These are phyloP conservation scores for Colletotrichum sp. DNA, from an alignment of 2,329 filamentous ascomycete species.

Conservation along the genomic window DNA sequence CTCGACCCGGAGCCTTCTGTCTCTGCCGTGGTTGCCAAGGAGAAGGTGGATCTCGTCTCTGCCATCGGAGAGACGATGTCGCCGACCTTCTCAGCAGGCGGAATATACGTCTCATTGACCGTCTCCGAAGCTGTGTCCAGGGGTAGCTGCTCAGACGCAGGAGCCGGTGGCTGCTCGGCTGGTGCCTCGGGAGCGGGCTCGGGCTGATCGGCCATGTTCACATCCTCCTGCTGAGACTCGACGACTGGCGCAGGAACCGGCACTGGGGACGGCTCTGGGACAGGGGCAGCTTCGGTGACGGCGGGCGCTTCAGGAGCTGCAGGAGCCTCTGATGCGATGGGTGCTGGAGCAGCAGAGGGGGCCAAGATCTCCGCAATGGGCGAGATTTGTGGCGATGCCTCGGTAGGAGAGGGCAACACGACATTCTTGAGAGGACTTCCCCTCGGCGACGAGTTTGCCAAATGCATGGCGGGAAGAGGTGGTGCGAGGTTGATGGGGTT, in stretches of 20 bases:
- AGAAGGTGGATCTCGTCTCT: constrained; percentile 16
- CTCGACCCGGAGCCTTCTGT: constrained; percentile 12
- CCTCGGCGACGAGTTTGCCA: constrained; percentile 32
- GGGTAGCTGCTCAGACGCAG: not conserved
- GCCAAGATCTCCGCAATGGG: constrained; percentile 10
- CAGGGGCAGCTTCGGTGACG: not conserved
- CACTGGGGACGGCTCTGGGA: not conserved
- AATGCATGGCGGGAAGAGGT: constrained; percentile 29
- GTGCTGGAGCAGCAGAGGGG: not conserved
- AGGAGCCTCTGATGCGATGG: not conserved
- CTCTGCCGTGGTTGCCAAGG: constrained; percentile 14
- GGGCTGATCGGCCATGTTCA: not conserved
- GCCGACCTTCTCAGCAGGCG: constrained; percentile 15
- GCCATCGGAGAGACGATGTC: constrained; percentile 17
- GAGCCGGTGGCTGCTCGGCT: not conserved
- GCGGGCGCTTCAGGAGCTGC: not conserved
- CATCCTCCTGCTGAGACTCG: not conserved
- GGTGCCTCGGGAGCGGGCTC: not conserved
- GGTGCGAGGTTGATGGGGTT: constrained; percentile 37
- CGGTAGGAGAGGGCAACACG: constrained; percentile 50
- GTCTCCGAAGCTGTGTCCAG: not conserved
- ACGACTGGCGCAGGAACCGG: not conserved
- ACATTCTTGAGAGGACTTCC: constrained; percentile 61
- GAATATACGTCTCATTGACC: constrained; percentile 4
- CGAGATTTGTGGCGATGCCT: constrained; percentile 30